A percentile compares a stretch with the other conserved stretches of the same genome.
Conservation (phyloP, 805 yeast genomes). For the Candida ascalaphidarum region DNA sequence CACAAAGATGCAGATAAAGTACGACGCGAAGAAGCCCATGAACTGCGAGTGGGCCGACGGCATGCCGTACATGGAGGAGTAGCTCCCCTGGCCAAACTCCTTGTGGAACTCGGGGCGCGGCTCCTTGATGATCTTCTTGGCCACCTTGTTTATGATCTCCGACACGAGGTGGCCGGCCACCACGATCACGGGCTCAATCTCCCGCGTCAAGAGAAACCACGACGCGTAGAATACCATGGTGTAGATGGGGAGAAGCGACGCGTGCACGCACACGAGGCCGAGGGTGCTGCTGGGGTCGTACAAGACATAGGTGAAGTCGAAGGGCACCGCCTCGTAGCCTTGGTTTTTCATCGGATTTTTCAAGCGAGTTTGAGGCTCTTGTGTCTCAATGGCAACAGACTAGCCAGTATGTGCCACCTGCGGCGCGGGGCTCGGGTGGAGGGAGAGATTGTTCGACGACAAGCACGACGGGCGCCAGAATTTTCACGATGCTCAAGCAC, state of each 20-base stretch:
- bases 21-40: conserved; percentile 76
- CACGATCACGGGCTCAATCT: conserved; percentile 73
- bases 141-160: conserved; percentile 61
- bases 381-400: too few species aligned
- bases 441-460: too few species aligned
- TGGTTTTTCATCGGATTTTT: too few species aligned
- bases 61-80: conserved; percentile 77
- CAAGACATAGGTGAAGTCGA: conserved; percentile 79
- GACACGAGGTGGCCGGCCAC: conserved; percentile 81
- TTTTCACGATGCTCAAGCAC: too few species aligned
- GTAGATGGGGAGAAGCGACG: conserved; percentile 75
- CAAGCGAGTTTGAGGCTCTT: too few species aligned
- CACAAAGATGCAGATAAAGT: conserved; percentile 37
- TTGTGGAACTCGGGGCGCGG: conserved; percentile 63
- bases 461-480: too few species aligned
- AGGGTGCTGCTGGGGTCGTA: conserved; percentile 61
- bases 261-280: conserved; percentile 56
- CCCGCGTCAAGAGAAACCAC: conserved; percentile 77
- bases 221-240: conserved; percentile 72
- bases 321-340: conserved; percentile 40
- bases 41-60: conserved; percentile 96
- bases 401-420: too few species aligned
- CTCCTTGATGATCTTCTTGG: conserved; percentile 57
- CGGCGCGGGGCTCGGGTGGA: too few species aligned
- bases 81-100: conserved; percentile 35